Conservation (phyloP, 805 yeast species). For the Saccharomycopsis amapae region DNA sequence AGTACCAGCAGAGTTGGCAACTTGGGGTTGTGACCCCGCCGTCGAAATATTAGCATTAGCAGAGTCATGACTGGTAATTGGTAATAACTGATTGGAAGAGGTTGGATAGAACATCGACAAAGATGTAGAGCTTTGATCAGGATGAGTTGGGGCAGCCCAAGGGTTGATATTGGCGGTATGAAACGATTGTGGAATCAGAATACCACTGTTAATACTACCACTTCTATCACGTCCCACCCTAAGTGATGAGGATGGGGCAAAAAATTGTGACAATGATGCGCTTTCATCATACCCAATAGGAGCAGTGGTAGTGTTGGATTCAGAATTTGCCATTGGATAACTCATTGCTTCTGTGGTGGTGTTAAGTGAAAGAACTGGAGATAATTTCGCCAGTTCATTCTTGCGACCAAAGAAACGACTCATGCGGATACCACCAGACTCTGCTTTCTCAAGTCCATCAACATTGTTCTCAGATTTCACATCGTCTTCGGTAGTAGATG, state of each 20-base stretch:
- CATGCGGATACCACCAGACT: not conserved
- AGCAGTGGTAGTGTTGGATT: not conserved
- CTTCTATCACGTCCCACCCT: slow-evolving; percentile 19
- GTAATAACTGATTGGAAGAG: not conserved
- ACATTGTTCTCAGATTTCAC: not conserved
- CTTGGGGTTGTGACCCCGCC: too few relatives aligned
- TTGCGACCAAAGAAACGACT: slow-evolving; percentile 12
- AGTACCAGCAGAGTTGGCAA: too few relatives aligned
- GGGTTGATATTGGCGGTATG: slow-evolving; percentile 17
- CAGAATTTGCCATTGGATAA: not conserved
- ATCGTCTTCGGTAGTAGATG: not conserved
- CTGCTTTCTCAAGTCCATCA: too few relatives aligned
- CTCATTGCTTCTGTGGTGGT: too few relatives aligned
- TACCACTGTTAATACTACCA: slow-evolving; percentile 21
- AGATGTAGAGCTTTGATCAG: slow-evolving; percentile 4
- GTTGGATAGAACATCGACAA: slow-evolving; percentile 11
- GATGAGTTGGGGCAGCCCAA: not conserved
- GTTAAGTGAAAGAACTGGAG: not conserved
- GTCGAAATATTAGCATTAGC: not conserved
- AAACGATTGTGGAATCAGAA: slow-evolving; percentile 17
- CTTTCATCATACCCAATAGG: not conserved
- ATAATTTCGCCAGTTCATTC: not conserved
- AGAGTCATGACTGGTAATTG: not conserved
- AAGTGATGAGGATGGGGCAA: slow-evolving; percentile 4
- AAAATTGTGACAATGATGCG: slow-evolving; percentile 3